A percentile compares a stretch with the other conserved stretches of the same genome.
phyloP scores from a whole-genome alignment of 2,329 filamentous ascomycete species.

The Colletotrichum trifolii region DNA sequence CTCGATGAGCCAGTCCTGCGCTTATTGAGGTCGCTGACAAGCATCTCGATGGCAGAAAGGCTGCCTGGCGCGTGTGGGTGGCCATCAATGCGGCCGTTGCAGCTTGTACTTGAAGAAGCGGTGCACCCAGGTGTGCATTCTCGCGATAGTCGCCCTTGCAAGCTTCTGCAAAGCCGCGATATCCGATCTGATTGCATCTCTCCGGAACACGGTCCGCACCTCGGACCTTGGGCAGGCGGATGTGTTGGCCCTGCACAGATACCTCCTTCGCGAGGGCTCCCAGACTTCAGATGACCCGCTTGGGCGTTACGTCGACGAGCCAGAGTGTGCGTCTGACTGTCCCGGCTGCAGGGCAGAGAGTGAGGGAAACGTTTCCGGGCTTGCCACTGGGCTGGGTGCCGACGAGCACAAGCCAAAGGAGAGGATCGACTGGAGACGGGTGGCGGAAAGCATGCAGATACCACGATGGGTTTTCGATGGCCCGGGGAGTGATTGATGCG shows the following conservation, averaged over 20 bases:
- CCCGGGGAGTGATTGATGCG: slow-evolving; percentile 63
- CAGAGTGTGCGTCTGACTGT: slow-evolving; percentile 57
- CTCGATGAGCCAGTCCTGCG: neutral
- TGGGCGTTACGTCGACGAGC: slow-evolving; percentile 56
- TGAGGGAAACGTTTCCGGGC: slow-evolving; percentile 50
- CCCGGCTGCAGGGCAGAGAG: slow-evolving; percentile 60
- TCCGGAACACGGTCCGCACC: slow-evolving; percentile 41
- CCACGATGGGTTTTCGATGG: slow-evolving; percentile 69
- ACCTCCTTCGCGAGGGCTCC: slow-evolving; percentile 45
- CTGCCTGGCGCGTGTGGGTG: too few relatives aligned
- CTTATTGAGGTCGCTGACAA: too few relatives aligned
- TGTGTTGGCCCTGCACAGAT: slow-evolving; percentile 59
- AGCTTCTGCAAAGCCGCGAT: neutral
- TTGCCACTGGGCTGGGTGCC: slow-evolving; percentile 54
- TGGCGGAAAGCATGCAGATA: slow-evolving; percentile 61
- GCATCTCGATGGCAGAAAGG: too few relatives aligned
- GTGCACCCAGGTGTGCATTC: too few relatives aligned
- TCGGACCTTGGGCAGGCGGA: slow-evolving; percentile 54
- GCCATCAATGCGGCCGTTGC: too few relatives aligned
- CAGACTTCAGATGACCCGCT: slow-evolving; percentile 54
- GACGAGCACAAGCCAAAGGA: slow-evolving; percentile 59
- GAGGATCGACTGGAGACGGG: slow-evolving; percentile 62
- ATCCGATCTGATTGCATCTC: slow-evolving; percentile 5
- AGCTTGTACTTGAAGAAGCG: too few relatives aligned
- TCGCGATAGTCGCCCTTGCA: too few relatives aligned